phyloP scores from a whole-genome alignment of 1,284 basidiomycete genomes.

The Phylloporus gajari region DNA sequence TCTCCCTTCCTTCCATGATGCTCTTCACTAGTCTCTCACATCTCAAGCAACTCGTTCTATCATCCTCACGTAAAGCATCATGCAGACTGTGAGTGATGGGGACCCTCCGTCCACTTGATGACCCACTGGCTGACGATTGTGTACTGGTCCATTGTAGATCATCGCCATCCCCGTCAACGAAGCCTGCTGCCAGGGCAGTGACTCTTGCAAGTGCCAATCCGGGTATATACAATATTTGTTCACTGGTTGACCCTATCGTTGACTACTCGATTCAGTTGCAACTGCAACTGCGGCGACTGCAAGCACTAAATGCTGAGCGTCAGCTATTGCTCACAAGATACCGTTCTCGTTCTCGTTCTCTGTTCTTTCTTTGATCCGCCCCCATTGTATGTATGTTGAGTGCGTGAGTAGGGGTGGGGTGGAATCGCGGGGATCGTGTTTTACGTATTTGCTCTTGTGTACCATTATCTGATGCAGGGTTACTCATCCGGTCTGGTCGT shows the following conservation, averaged over 20 bases:
- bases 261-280: conserved; percentile 6
- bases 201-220: conserved; percentile 23
- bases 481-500: not conserved
- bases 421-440: not conserved
- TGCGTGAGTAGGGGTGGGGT: not conserved
- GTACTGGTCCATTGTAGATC: conserved; percentile 14
- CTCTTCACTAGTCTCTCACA: conserved; percentile 4
- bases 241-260: not conserved
- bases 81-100: conserved; percentile 33
- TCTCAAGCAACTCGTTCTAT: conserved; percentile 11
- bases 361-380: not conserved
- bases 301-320: conserved; percentile 12
- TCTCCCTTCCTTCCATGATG: not conserved
- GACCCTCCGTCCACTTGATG: not conserved
- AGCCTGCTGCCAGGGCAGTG: conserved; percentile 31
- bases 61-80: conserved; percentile 14
- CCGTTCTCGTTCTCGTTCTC: not conserved
- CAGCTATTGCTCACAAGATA: not conserved
- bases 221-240: conserved; percentile 10
- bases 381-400: not conserved
- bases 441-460: not conserved
- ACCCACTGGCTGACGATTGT: not conserved
- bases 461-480: not conserved
- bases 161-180: conserved; percentile 36
- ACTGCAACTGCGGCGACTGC: conserved; percentile 13